Evolutionary conservation across 1,284 basidiomycete species (phyloP).

Genomic region (Psilocybe mexicana): DNA sequence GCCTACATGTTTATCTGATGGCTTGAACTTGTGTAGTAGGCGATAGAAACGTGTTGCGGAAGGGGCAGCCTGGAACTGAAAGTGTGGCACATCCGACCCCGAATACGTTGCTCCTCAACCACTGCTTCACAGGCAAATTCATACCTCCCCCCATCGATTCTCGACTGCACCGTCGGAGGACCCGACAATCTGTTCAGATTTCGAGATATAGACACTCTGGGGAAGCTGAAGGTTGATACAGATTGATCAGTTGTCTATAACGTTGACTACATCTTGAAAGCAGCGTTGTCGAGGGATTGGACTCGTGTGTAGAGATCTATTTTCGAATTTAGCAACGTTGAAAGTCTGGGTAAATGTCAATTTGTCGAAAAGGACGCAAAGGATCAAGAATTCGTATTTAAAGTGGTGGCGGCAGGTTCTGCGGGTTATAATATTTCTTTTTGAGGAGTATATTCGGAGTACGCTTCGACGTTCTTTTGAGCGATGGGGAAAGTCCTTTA

Average conservation of each 20-base stretch:
- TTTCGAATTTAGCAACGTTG: too few relatives aligned
- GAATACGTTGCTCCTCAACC: neutral
- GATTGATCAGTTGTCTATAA: too few relatives aligned
- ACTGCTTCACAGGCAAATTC: neutral
- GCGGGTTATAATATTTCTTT: neutral
- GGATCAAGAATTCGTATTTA: neutral
- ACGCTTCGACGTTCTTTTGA: neutral
- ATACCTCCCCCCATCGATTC: neutral
- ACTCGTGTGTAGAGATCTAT: too few relatives aligned
- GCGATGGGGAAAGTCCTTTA: neutral
- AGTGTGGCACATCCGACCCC: neutral
- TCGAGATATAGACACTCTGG: neutral
- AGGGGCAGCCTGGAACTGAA: neutral
- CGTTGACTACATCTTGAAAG: too few relatives aligned
- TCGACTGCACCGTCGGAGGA: neutral
- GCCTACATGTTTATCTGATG: too few relatives aligned
- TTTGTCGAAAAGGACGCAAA: too few relatives aligned
- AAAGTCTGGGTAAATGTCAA: too few relatives aligned
- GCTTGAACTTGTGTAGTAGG: neutral
- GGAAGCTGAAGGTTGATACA: neutral
- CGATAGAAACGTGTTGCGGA: neutral
- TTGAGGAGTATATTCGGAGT: neutral
- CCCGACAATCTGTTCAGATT: neutral
- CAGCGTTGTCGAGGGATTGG: too few relatives aligned
- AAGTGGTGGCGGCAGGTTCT: neutral